phyloP scores from a whole-genome alignment of 148 eudicot genomes.

The Spergularia marina region DNA sequence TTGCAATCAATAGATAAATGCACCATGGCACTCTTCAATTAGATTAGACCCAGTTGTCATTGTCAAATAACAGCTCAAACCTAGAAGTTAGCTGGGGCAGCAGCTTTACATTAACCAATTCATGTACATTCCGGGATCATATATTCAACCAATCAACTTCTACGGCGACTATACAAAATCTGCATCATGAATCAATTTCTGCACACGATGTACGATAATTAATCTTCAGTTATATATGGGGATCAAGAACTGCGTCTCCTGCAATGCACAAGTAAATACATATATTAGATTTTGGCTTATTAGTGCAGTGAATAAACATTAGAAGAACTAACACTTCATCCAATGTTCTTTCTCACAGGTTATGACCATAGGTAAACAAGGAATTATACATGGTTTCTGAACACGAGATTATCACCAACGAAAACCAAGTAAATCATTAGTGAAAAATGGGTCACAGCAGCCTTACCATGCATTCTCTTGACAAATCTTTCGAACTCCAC shows the following conservation, averaged over 20 bases:
- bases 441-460: background rate
- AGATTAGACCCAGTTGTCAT: background rate
- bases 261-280: constrained; percentile 26
- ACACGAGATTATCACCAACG: background rate
- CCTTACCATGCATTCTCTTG: constrained; percentile 92
- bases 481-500: constrained; percentile 82
- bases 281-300: background rate
- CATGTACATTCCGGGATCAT: constrained; percentile 20
- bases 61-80: background rate
- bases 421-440: background rate
- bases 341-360: too few relatives aligned
- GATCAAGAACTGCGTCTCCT: constrained; percentile 84
- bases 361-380: background rate
- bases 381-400: background rate
- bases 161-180: constrained; percentile 22
- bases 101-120: constrained; percentile 15
- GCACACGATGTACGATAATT: background rate
- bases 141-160: constrained; percentile 13
- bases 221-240: constrained; percentile 35
- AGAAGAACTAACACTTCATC: too few relatives aligned
- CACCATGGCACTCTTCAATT: background rate
- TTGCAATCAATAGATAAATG: background rate
- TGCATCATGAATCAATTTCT: constrained; percentile 13
- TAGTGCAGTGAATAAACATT: background rate
- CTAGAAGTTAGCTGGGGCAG: background rate